Base-by-base conservation (phyloP, 345 rosid species). In the Hibiscus syriacus region DNA sequence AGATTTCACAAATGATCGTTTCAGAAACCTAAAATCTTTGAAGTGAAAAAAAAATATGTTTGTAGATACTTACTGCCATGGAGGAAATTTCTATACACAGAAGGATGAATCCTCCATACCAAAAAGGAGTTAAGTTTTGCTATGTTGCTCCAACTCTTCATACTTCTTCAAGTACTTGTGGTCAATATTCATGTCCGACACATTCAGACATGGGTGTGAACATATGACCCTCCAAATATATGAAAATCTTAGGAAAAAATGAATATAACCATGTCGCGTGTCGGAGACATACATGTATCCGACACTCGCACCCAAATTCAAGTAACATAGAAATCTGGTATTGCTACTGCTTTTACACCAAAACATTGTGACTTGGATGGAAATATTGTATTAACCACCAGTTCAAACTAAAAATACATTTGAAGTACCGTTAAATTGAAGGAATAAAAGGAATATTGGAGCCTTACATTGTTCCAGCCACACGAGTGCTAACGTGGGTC, bases 401-500 rank as follows among this genome's bases (percentile, higher is more conserved):
- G 10, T 69, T 30, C 25, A 49, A 66, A 56, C 58, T 17, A 41
- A 32, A 34, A 63, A 8, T 58, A 48, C 13, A 52, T 23, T 58
- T 2, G 38, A 14, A 4, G 23, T 5, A 22, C n/a, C 2, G 8
- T 38, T 32, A 67, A 67, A 53, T 52, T 7, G 50, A 59, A 17
- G 13, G 13, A 36, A 23, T 50, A 53, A 38, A 13, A 19, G 9
- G 59, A n/a, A 17, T 48, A 7, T 57, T 56, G 45, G 74, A 82
- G 38, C 38, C 96, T 92, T 74, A 92, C 98, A 88, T 80, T 78
- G 98, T 92, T 49, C 99, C 99, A 8, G 99, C 99, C n/a, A 94
- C 99, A 27, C 99, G 91, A 45, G 99, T 94, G 76, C 97, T 94
- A 73, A 94, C 94, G 73, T 94, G 99, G 60, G 97, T 89, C 87